Conservation (phyloP, 2,329 filamentous ascomycete species). For the Ophiostoma angusticollis region DNA sequence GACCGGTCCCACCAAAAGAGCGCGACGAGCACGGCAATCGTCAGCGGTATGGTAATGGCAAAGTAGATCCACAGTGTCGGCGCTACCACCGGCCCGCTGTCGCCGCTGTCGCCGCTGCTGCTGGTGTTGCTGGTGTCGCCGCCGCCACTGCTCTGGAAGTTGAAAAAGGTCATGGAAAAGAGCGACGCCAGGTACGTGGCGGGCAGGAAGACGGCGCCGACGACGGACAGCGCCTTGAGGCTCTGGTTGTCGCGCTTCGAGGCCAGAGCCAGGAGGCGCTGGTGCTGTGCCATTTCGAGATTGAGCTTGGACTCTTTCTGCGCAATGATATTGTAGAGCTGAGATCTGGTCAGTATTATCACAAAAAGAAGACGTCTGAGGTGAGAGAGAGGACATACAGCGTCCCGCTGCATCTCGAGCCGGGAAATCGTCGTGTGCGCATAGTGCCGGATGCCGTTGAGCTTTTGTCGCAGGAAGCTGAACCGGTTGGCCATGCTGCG, state of each 20-base stretch:
- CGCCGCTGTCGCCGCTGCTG: conserved; percentile 12
- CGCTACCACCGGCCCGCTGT: conserved; percentile 31
- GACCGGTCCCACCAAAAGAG: conserved; percentile 42
- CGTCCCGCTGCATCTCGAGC: conserved; percentile 47
- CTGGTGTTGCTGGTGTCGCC: neutral
- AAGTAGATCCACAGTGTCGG: conserved; percentile 50
- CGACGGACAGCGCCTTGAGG: conserved; percentile 52
- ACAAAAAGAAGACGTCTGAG: neutral
- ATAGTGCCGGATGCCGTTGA: conserved; percentile 50
- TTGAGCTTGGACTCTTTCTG: conserved; percentile 53
- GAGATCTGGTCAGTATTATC: neutral
- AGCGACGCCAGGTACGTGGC: conserved; percentile 50
- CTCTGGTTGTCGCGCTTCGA: conserved; percentile 49
- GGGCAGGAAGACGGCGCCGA: conserved; percentile 50
- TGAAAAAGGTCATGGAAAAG: conserved; percentile 56
- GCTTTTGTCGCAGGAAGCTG: conserved; percentile 48
- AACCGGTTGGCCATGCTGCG: conserved; percentile 39
- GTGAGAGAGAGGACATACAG: conserved; percentile 28
- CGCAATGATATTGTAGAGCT: conserved; percentile 55
- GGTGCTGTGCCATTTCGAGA: conserved; percentile 48
- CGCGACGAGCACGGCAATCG: conserved; percentile 37
- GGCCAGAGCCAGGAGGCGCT: conserved; percentile 44
- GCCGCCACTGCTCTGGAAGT: conserved; percentile 37
- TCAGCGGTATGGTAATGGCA: conserved; percentile 45
- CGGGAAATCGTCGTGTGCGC: conserved; percentile 48